phyloP scores from a whole-genome alignment of 2,329 filamentous ascomycete genomes.

The Hortaea sp. region DNA sequence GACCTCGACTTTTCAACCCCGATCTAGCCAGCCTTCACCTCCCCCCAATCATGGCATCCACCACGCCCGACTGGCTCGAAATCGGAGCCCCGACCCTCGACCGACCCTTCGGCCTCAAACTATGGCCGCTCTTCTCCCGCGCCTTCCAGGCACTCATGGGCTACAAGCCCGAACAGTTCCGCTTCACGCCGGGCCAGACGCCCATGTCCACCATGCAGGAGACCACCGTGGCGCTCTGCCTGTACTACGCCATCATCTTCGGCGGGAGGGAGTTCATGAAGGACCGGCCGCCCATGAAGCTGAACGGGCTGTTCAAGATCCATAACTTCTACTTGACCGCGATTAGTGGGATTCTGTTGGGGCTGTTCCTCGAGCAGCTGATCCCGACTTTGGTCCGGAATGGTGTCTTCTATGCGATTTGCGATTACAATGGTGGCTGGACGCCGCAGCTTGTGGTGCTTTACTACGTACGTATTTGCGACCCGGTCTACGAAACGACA shows the following conservation, averaged over 20 bases:
- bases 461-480: slow-evolving; percentile 70
- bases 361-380: slow-evolving; percentile 83
- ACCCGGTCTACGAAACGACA: background rate
- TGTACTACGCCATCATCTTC: slow-evolving; percentile 91
- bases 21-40: too few species aligned
- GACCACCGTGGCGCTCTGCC: slow-evolving; percentile 66
- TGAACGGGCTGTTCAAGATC: slow-evolving; percentile 82
- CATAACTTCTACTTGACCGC: slow-evolving; percentile 92
- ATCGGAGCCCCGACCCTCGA: slow-evolving; percentile 66
- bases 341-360: slow-evolving; percentile 71
- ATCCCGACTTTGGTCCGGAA: slow-evolving; percentile 69
- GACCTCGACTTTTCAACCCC: too few species aligned
- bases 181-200: slow-evolving; percentile 70
- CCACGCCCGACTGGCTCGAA: slow-evolving; percentile 38
- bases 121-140: slow-evolving; percentile 88
- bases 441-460: slow-evolving; percentile 85
- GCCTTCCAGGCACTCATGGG: slow-evolving; percentile 66
- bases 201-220: slow-evolving; percentile 84
- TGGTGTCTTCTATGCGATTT: slow-evolving; percentile 85
- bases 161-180: slow-evolving; percentile 77
- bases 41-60: too few species aligned
- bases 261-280: slow-evolving; percentile 90
- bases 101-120: slow-evolving; percentile 64
- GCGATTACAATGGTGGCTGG: slow-evolving; percentile 73
- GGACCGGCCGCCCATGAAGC: slow-evolving; percentile 71